Percentiles rank a stretch among this genome's conserved stretches.
phyloP scores from a whole-genome alignment of 495 filamentous ascomycete species.

The Penicillium odoratum region DNA sequence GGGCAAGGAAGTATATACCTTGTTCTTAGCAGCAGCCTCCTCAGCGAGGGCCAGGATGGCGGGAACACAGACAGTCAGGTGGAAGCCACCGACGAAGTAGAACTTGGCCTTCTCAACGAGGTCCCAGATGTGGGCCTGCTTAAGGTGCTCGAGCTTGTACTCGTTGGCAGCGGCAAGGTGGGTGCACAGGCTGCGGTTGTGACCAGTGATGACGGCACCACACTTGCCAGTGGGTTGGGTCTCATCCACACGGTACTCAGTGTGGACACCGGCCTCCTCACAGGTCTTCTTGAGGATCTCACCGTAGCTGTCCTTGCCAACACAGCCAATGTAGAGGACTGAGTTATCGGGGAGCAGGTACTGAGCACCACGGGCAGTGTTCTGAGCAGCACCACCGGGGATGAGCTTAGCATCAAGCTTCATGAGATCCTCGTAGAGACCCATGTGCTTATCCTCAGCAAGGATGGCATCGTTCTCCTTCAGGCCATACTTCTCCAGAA shows the following conservation, averaged over 20 bases:
- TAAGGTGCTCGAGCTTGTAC: constrained; percentile 92
- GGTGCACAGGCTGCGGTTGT: constrained; percentile 90
- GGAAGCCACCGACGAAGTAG: constrained; percentile 93
- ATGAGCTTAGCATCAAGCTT: constrained; percentile 88
- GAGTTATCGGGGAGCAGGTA: constrained; percentile 88
- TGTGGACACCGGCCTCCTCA: constrained; percentile 78
- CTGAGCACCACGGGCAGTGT: constrained; percentile 94
- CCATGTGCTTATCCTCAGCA: constrained; percentile 84
- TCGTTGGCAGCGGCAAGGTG: constrained; percentile 95
- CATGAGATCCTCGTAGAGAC: constrained; percentile 88
- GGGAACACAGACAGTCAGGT: constrained; percentile 83
- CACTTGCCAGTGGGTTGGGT: constrained; percentile 84
- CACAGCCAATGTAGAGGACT: constrained; percentile 88
- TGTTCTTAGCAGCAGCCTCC: constrained; percentile 84
- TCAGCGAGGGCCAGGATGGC: constrained; percentile 86
- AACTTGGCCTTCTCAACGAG: constrained; percentile 82
- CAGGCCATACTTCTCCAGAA: constrained; percentile 88
- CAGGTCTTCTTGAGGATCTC: constrained; percentile 77
- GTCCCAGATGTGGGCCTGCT: constrained; percentile 86
- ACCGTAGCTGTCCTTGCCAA: constrained; percentile 89
- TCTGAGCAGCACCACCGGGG: constrained; percentile 95
- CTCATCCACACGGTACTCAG: constrained; percentile 90
- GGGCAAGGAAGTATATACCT: constrained; percentile 45
- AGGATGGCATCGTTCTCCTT: constrained; percentile 98
- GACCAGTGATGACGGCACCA: constrained; percentile 93